phyloP scores from a whole-genome alignment of 805 yeast species.

The Cyberlindnera maritima region DNA sequence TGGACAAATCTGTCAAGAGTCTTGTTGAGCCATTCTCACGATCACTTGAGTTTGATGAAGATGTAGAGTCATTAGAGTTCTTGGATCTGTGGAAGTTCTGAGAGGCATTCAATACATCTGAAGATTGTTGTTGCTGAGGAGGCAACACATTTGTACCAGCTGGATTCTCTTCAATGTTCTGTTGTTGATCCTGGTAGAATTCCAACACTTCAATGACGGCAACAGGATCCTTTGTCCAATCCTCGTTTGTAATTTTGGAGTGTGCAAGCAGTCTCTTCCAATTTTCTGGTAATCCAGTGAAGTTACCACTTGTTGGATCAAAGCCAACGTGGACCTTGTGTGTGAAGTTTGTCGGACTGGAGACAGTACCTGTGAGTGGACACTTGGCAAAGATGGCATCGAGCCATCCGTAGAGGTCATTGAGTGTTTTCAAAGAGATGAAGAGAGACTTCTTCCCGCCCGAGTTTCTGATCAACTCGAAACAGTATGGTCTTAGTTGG shows the following conservation, averaged over 20 bases:
- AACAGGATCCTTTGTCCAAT: conserved; percentile 90
- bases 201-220: conserved; percentile 92
- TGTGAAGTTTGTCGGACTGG: conserved; percentile 91
- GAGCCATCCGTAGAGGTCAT: conserved; percentile 85
- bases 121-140: neutral
- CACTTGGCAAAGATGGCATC: conserved; percentile 81
- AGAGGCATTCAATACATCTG: neutral
- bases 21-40: conserved; percentile 24
- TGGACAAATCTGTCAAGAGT: conserved; percentile 43
- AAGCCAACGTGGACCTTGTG: conserved; percentile 90
- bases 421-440: conserved; percentile 72
- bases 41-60: conserved; percentile 14
- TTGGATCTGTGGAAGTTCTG: conserved; percentile 20
- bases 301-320: conserved; percentile 81
- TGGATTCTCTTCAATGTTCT: conserved; percentile 10
- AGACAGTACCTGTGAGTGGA: conserved; percentile 63
- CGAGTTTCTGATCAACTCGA: conserved; percentile 57
- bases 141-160: neutral
- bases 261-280: conserved; percentile 87
- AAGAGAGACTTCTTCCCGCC: conserved; percentile 57
- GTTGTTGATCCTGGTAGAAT: conserved; percentile 53
- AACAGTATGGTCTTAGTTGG: conserved; percentile 72
- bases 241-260: conserved; percentile 87
- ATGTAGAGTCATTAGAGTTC: conserved; percentile 24
- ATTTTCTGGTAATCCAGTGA: conserved; percentile 89